Evolutionary conservation across 2,329 filamentous ascomycete species (phyloP).

Genomic region (Aschersonia sp.): DNA sequence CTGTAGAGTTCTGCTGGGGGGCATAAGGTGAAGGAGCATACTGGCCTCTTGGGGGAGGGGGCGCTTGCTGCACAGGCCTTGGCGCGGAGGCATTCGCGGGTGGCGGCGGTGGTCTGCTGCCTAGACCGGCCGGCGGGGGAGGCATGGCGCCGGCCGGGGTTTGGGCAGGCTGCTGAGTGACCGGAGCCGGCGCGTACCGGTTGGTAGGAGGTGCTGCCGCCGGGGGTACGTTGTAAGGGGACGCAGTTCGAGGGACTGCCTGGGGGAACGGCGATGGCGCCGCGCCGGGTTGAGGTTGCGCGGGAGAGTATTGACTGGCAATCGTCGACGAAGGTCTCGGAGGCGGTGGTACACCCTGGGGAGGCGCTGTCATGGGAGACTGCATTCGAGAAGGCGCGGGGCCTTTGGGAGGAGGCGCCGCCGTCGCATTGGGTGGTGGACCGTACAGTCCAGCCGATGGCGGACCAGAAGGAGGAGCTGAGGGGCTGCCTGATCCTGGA

Average conservation of each 20-base stretch:
- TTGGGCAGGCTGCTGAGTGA: slow-evolving; percentile 35
- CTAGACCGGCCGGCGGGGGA: slow-evolving; percentile 21
- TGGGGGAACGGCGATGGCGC: slow-evolving; percentile 41
- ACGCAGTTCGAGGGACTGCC: slow-evolving; percentile 57
- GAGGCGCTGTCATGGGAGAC: slow-evolving; percentile 48
- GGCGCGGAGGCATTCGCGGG: slow-evolving; percentile 27
- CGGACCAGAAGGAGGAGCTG: slow-evolving; percentile 9
- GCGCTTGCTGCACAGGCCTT: slow-evolving; percentile 26
- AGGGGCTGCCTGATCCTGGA: slow-evolving; percentile 42
- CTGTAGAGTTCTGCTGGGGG: slow-evolving; percentile 27
- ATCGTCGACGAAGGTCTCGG: slow-evolving; percentile 50
- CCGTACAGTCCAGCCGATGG: slow-evolving; percentile 36
- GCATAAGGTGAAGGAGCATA: slow-evolving; percentile 18
- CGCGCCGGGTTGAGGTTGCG: slow-evolving; percentile 47
- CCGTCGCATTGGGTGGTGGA: slow-evolving; percentile 54
- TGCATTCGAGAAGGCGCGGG: slow-evolving; percentile 53
- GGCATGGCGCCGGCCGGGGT: slow-evolving; percentile 21
- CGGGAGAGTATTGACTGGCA: slow-evolving; percentile 36
- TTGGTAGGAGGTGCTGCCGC: slow-evolving; percentile 53
- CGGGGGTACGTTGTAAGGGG: slow-evolving; percentile 75
- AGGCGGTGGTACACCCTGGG: slow-evolving; percentile 36
- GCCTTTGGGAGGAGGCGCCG: slow-evolving; percentile 62
- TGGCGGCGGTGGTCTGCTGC: slow-evolving; percentile 27
- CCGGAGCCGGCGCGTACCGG: slow-evolving; percentile 59
- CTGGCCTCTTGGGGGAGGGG: slow-evolving; percentile 18